Evolutionary conservation across 2,329 filamentous ascomycete genomes (phyloP), one percentile per base, ranked within the genome.

Genomic region (Neopestalotiopsis sp.): DNA sequence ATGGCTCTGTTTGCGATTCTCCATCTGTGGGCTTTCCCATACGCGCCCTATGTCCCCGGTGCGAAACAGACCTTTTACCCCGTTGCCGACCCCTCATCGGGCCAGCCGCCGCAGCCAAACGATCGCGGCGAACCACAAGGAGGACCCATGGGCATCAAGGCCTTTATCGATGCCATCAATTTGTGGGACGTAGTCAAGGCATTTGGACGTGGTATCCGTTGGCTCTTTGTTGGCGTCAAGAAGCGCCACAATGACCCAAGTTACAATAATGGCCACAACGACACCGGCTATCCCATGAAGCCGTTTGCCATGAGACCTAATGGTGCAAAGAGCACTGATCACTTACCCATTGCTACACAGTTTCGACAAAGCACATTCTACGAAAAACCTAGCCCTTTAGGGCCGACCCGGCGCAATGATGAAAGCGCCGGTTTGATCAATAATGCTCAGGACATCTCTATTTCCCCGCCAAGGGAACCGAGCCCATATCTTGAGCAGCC

Each of bases 141-240:
- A 13, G 92, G 92, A 2, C 85, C 87, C 60, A 77, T 90, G 56
- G 92, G 92, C 3, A 71, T 90, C 63, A 85, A 85, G 71, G 94
- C 93, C 4, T 78, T 95, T 6, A 78, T 85, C 1, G 91, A 95
- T 74, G 90, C 93, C 1, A 85, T 94, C 77, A 96, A 96, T 75
- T 86, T 92, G 0, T 94, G 93, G 90, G 94, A 97, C 78, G 87
- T 97, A 57, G 81, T 94, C 75, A 97, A 95, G 81, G 92, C 92
- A 0, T 90, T 92, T 70, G 92, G 91, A 9, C 88, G 94, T 65
- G 92, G 92, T 28, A 88, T 94, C 74, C 88, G 92, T 73, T 97
- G 94, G 94, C 83, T 97, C 24, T 91, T 95, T 71, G 89, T 94
- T 17, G 94, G 94, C 57, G 86, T 89, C 67, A 91, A 89, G 77